A percentile compares a stretch with the other conserved stretches of the same genome.
These are phyloP conservation scores for Anaeramoeba ignava DNA, from an alignment of 78 protist species.

Conservation along the genomic window DNA sequence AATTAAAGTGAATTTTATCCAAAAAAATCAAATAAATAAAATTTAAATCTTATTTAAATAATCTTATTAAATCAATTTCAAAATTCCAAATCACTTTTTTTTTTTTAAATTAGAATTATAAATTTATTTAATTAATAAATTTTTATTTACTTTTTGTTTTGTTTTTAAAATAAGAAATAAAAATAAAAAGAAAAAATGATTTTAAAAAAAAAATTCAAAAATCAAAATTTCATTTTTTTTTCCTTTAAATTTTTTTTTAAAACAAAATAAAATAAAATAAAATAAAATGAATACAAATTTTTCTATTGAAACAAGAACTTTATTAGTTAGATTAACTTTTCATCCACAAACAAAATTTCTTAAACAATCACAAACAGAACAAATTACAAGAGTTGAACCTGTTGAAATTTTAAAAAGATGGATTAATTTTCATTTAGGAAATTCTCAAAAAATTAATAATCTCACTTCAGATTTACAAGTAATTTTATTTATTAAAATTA, in stretches of 20 bases:
- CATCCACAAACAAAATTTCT: neutral
- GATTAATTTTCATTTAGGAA: neutral
- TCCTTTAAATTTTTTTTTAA: too few species aligned
- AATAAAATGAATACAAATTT: too few species aligned
- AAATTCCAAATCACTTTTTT: too few species aligned
- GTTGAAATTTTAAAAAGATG: constrained; percentile 1
- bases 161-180: neutral
- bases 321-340: constrained; percentile 1
- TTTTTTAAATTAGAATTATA: neutral
- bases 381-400: neutral
- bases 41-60: too few species aligned
- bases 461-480: neutral
- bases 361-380: neutral
- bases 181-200: too few species aligned
- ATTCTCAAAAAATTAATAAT: neutral
- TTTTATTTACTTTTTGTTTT: neutral
- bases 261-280: too few species aligned
- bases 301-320: too few species aligned
- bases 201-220: too few species aligned
- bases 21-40: neutral
- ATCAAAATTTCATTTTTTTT: too few species aligned
- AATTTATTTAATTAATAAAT: neutral
- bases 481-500: neutral
- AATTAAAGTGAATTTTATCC: neutral
- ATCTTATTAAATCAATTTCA: too few species aligned